Base-by-base conservation (phyloP, 1,284 basidiomycete genomes). In the Ustilago cynodontis region DNA sequence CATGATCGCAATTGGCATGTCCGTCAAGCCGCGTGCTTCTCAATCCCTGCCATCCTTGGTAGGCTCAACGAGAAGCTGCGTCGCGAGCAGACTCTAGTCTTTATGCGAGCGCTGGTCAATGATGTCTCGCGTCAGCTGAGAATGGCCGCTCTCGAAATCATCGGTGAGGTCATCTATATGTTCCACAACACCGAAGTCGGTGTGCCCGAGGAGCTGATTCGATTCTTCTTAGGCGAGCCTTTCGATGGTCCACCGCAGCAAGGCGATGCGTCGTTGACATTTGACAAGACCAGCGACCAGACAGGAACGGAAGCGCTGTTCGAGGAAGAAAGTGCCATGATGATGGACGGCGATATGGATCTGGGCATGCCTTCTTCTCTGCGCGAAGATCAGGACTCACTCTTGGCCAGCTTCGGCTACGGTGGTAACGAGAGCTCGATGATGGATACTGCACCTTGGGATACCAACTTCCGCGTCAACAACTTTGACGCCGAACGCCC, bases 131-230 rank as follows among this genome's bases (percentile, higher is more conserved):
- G 90, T 6, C 88, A 90, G 20, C 94, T 98, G 22, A 91, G 94
- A 28, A 90, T 90, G 22, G 93, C 93, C 1, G 91, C 93, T 1
- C 89, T 98, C 37, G 95, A 98, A 84, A 90, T 94, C 37, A 90
- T 98, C 8, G 96, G 95, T 7, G 95, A 98, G 86, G 90, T 95
- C 26, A 91, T 98, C 73, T 91, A 93, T 85, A 91, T 93, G 6
- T 99, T 99, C 85, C 88, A 90, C 61, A 87, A 90, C 22, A 90
- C 91, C 78, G 82, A 86, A 0, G 64, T 76, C 5, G 87, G 88
- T 9, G 88, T 87, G 18, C 95, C 95, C 1, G 85, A 89, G n/a
- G 90, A 94, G 82, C 89, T 98, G 1, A 84, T 98, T 9, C 88
- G 90, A 26, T 89, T 95, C 60, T 98, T 94, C 86, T 87, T 93